Evolutionary conservation across 2,329 filamentous ascomycete genomes (phyloP).

Genomic region (Aspergillus ochraceus): DNA sequence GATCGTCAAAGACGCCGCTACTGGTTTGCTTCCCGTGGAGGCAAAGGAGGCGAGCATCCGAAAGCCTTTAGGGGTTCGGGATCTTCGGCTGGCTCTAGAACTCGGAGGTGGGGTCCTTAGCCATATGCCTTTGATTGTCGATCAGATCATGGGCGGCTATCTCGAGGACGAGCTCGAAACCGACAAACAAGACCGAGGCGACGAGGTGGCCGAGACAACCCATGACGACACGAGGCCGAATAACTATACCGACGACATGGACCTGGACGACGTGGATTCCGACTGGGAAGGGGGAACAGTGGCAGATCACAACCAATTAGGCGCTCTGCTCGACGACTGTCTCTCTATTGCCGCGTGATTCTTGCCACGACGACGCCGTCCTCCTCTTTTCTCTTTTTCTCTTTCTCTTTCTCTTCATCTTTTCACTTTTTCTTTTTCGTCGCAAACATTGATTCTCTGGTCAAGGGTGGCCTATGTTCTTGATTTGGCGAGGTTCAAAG

Average conservation of each 20-base stretch:
- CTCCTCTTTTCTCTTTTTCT: constrained; percentile 4
- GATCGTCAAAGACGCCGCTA: constrained; percentile 67
- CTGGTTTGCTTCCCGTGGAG: constrained; percentile 77
- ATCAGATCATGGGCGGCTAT: constrained; percentile 68
- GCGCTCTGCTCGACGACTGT: constrained; percentile 42
- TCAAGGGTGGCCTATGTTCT: background rate
- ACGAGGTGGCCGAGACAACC: constrained; percentile 22
- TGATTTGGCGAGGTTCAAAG: constrained; percentile 16
- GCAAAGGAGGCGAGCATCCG: constrained; percentile 72
- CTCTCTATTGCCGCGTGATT: constrained; percentile 42
- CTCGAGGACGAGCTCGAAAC: constrained; percentile 72
- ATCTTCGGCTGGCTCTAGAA: constrained; percentile 73
- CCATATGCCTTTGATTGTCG: constrained; percentile 73
- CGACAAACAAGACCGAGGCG: constrained; percentile 36
- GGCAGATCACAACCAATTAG: constrained; percentile 39
- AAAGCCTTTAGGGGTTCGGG: constrained; percentile 71
- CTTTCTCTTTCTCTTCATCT: background rate
- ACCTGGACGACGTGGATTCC: constrained; percentile 38
- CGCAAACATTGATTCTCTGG: background rate
- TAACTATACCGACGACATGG: constrained; percentile 38
- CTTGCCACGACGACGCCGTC: constrained; percentile 7
- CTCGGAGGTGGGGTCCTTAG: constrained; percentile 74
- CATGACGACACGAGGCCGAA: constrained; percentile 22
- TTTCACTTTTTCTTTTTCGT: background rate
- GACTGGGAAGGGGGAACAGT: constrained; percentile 42